Conservation (phyloP, 2,329 filamentous ascomycete species). For the Aspergillus arachidicola region DNA sequence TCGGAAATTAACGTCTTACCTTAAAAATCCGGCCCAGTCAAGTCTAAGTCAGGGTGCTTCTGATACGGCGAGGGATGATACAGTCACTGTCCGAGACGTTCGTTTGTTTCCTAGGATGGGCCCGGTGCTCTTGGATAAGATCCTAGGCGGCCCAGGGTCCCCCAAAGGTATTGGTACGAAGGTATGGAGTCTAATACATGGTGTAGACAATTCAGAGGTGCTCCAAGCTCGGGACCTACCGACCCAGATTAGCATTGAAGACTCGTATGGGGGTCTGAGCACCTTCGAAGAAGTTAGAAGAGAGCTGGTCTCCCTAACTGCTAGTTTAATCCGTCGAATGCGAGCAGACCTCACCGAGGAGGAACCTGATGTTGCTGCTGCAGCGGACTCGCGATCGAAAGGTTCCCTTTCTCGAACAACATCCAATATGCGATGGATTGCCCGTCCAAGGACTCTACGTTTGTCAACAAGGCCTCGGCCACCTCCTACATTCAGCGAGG, state of each 20-base stretch:
- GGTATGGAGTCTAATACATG: slow-evolving; percentile 79
- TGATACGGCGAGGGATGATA: background rate
- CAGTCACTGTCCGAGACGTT: slow-evolving; percentile 66
- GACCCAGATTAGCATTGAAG: slow-evolving; percentile 90
- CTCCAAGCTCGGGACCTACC: slow-evolving; percentile 71
- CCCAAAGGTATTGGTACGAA: slow-evolving; percentile 71
- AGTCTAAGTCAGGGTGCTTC: background rate
- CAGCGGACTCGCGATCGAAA: background rate
- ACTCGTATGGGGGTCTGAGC: slow-evolving; percentile 78
- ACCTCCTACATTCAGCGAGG: slow-evolving; percentile 55
- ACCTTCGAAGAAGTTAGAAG: slow-evolving; percentile 64
- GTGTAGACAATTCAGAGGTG: slow-evolving; percentile 75
- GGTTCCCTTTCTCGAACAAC: slow-evolving; percentile 19
- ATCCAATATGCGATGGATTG: slow-evolving; percentile 65
- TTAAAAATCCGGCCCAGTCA: background rate
- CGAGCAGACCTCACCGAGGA: slow-evolving; percentile 69
- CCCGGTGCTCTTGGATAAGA: slow-evolving; percentile 64
- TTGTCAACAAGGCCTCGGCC: slow-evolving; percentile 72
- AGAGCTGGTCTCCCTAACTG: slow-evolving; percentile 69
- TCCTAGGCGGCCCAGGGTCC: slow-evolving; percentile 71
- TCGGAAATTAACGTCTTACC: slow-evolving; percentile 56
- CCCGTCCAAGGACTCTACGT: slow-evolving; percentile 77
- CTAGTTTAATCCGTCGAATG: slow-evolving; percentile 76
- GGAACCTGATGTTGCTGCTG: slow-evolving; percentile 39
- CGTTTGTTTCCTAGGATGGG: slow-evolving; percentile 66